These are phyloP conservation scores for Lentithecium fluviatile DNA, from an alignment of 495 filamentous ascomycete genomes.

Conservation along the genomic window DNA sequence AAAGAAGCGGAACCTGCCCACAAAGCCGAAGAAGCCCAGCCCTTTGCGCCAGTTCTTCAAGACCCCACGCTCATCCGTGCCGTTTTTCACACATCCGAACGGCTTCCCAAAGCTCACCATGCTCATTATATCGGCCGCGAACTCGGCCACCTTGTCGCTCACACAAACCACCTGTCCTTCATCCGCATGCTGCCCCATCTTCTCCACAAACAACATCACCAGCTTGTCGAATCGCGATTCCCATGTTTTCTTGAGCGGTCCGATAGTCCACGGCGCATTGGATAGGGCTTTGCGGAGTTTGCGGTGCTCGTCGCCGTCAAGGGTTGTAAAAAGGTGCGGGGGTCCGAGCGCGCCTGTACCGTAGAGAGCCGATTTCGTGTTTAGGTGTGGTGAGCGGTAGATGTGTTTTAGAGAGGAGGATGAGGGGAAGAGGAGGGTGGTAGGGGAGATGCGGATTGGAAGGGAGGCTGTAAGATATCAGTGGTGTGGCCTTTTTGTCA, in stretches of 20 bases:
- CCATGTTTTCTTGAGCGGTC: conserved; percentile 27
- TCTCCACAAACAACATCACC: conserved; percentile 15
- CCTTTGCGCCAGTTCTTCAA: conserved; percentile 23
- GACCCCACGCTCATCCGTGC: conserved; percentile 19
- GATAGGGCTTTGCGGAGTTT: conserved; percentile 19
- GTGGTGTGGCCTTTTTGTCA: neutral
- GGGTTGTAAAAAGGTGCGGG: conserved; percentile 20
- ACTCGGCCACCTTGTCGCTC: conserved; percentile 24
- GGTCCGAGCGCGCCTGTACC: conserved; percentile 16
- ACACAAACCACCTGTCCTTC: conserved; percentile 10
- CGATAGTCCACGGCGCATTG: conserved; percentile 30
- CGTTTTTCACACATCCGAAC: conserved; percentile 19
- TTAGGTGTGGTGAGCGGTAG: conserved; percentile 27
- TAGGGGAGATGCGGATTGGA: conserved; percentile 29
- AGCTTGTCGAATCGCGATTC: conserved; percentile 19
- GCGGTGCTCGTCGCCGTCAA: conserved; percentile 19
- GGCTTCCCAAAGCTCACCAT: conserved; percentile 26
- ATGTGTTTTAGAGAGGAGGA: conserved; percentile 25
- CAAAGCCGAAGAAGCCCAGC: conserved; percentile 25
- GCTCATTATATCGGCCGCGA: conserved; percentile 31
- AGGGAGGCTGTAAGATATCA: conserved; percentile 4
- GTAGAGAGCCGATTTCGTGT: conserved; percentile 5
- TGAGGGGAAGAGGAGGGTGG: conserved; percentile 19
- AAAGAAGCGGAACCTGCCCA: conserved; percentile 13
- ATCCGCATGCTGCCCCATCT: conserved; percentile 27